Evolutionary conservation across 2,329 filamentous ascomycete species (phyloP), one percentile per base, ranked within the genome.

Genomic region (Neofusicoccum parvum): DNA sequence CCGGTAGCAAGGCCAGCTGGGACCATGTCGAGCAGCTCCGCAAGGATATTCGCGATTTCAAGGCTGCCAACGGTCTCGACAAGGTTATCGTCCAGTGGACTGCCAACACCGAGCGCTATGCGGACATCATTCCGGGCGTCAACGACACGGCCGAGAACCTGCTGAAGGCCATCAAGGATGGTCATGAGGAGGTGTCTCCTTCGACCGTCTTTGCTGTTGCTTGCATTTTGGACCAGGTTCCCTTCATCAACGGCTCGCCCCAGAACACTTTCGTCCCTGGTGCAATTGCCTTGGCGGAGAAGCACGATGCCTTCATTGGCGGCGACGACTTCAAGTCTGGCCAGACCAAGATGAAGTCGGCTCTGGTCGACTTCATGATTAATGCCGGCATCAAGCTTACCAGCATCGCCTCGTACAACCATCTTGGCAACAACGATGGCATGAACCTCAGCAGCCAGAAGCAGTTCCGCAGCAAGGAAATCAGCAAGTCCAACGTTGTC

Each of bases 301-400:
- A 90, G 80, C 89, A 96, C 80, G 86, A 87, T 65, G 88, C 94
- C 68, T 99, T 96, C 83, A 93, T 99, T 74, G 95, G 95, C 66
- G 95, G 95, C 70, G 95, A 99, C 74, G 95, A 99, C 83, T 99
- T 99, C 90, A 99, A 99, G 85, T 98, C 95, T 68, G 95, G 95
- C 69, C 95, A 99, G 86, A 99, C 95, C 78, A 99, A 99, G 89
- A 99, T 99, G 95, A 99, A 99, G 85, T 98, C 95, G 67, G 95
- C 95, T 20, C 88, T 99, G 36, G 95, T 98, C 51, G 95, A 99
- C 82, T 99, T 99, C 83, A 82, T 99, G 78, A 97, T 99, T 88
- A 97, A 89, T 78, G 95, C 95, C 54, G 95, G 95, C 78, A 98
- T 99, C 87, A 97, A 97, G 85, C 88, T 99, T 76, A 98, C 94